A percentile compares a stretch with the other conserved stretches of the same genome.
phyloP scores from a whole-genome alignment of 2,329 filamentous ascomycete genomes.

The Bipolaris gigantea region DNA sequence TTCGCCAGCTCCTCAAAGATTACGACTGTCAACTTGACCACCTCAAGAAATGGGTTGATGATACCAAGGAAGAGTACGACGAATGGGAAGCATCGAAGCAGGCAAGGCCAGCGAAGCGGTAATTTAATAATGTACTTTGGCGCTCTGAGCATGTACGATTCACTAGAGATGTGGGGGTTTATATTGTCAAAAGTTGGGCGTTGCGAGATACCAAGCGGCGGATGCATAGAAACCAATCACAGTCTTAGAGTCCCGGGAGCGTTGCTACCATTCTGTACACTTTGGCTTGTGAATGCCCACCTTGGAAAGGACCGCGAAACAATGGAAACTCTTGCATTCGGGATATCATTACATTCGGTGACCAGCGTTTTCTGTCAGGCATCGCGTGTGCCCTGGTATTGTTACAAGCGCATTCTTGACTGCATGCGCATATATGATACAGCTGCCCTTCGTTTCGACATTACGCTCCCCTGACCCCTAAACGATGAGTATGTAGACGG shows the following conservation, averaged over 20 bases:
- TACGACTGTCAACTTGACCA: conserved; percentile 79
- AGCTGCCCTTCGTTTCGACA: not conserved
- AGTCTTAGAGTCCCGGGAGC: conserved; percentile 1
- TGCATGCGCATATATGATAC: conserved; percentile 9
- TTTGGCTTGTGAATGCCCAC: not conserved
- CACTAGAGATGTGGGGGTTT: conserved; percentile 14
- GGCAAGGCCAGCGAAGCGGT: conserved; percentile 30
- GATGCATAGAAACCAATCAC: conserved; percentile 5
- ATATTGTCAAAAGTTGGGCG: conserved; percentile 20
- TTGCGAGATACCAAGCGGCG: conserved; percentile 20
- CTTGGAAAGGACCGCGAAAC: not conserved
- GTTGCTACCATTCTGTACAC: not conserved
- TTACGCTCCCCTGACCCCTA: not conserved
- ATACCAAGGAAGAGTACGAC: conserved; percentile 61
- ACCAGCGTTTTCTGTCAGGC: not conserved
- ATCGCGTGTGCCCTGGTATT: not conserved
- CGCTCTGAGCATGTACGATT: conserved; percentile 17
- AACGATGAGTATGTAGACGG: not conserved
- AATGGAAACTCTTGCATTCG: not conserved
- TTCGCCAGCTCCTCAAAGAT: conserved; percentile 69
- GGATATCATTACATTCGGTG: not conserved
- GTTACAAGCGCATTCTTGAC: conserved; percentile 7
- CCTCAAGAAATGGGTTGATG: conserved; percentile 67
- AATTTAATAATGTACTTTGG: conserved; percentile 3
- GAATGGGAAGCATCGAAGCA: conserved; percentile 53